phyloP scores from a whole-genome alignment of 2,329 filamentous ascomycete genomes.

The Fusarium heterosporum region DNA sequence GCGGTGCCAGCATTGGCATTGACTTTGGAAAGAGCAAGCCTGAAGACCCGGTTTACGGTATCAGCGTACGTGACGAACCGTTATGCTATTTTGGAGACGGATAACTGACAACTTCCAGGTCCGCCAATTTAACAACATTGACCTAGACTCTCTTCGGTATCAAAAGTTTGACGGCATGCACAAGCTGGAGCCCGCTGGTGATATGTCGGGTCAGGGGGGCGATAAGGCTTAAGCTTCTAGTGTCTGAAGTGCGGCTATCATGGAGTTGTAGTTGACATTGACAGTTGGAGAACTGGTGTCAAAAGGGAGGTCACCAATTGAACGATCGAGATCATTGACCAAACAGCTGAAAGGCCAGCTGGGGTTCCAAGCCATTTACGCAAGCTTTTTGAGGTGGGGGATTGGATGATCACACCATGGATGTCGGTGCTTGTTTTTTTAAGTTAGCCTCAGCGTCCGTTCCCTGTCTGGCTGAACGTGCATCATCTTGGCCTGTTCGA shows the following conservation, averaged over 20 bases:
- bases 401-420: constrained; percentile 16
- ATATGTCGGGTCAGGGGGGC: constrained; percentile 52
- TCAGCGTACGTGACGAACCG: constrained; percentile 54
- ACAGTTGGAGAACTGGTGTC: not conserved
- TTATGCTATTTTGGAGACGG: not conserved
- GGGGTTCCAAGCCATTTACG: constrained; percentile 44
- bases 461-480: constrained; percentile 22
- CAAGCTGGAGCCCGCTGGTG: constrained; percentile 49
- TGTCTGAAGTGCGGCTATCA: not conserved
- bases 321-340: constrained; percentile 34
- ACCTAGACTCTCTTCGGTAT: constrained; percentile 55
- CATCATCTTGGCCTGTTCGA: constrained; percentile 7
- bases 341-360: constrained; percentile 16
- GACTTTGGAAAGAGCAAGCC: constrained; percentile 54
- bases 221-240: constrained; percentile 1
- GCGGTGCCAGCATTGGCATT: constrained; percentile 60
- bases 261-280: not conserved
- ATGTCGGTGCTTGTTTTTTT: constrained; percentile 3
- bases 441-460: constrained; percentile 11
- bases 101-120: constrained; percentile 47
- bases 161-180: constrained; percentile 53
- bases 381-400: constrained; percentile 32
- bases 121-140: constrained; percentile 56
- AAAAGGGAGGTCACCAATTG: constrained; percentile 12
- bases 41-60: constrained; percentile 51